phyloP scores from a whole-genome alignment of 2,329 filamentous ascomycete species.

The Diplodia intermedia region DNA sequence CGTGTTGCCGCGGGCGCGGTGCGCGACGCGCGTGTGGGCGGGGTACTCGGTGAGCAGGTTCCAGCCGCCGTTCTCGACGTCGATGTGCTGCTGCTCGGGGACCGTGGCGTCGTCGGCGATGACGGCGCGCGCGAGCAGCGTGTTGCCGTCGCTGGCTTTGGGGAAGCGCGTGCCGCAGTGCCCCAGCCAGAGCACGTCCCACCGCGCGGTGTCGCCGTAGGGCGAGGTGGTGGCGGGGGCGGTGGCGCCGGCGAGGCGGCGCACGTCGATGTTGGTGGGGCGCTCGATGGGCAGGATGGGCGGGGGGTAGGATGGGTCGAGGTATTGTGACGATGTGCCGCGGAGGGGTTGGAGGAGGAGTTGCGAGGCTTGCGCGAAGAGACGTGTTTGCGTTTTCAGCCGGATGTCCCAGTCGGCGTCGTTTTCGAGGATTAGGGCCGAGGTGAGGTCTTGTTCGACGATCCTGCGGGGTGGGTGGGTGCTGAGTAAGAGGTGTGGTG shows the following conservation, averaged over 20 bases:
- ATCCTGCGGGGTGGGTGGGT: conserved; percentile 3
- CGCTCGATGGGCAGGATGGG: conserved; percentile 26
- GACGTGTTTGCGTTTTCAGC: conserved; percentile 36
- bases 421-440: conserved; percentile 37
- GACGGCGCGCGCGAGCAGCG: conserved; percentile 37
- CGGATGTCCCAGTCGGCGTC: conserved; percentile 39
- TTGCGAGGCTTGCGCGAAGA: conserved; percentile 34
- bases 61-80: conserved; percentile 35
- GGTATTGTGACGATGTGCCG: background rate
- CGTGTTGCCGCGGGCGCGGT: conserved; percentile 30
- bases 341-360: conserved; percentile 33
- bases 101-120: conserved; percentile 37
- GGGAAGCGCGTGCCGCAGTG: conserved; percentile 44
- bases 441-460: conserved; percentile 29
- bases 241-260: conserved; percentile 6
- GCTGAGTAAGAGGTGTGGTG: no score
- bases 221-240: conserved; percentile 36
- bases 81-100: conserved; percentile 37
- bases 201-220: conserved; percentile 45
- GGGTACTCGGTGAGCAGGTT: conserved; percentile 33
- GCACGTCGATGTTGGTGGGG: conserved; percentile 30
- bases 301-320: conserved; percentile 35
- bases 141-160: conserved; percentile 7
- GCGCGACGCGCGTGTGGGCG: conserved; percentile 35
- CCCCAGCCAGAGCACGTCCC: conserved; percentile 48